phyloP scores from a whole-genome alignment of 2,329 filamentous ascomycete species.

The Torrubiella hemipterigena region DNA sequence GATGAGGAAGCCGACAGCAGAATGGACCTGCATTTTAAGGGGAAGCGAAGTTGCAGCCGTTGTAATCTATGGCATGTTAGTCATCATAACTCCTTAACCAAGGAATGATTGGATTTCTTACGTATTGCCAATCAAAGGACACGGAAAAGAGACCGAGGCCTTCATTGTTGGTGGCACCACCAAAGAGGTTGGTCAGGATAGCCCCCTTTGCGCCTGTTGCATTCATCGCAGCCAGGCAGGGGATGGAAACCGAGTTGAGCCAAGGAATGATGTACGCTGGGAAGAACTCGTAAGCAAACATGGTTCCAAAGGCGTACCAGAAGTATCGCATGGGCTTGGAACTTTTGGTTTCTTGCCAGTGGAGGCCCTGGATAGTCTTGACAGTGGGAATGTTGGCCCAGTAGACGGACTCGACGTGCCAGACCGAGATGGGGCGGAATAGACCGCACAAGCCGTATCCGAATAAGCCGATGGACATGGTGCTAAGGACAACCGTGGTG shows the following conservation, averaged over 20 bases:
- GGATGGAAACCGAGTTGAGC: slow-evolving; percentile 42
- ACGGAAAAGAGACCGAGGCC: slow-evolving; percentile 36
- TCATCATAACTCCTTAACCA: neutral
- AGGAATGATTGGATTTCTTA: slow-evolving; percentile 18
- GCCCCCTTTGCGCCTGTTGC: slow-evolving; percentile 31
- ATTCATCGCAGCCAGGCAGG: slow-evolving; percentile 39
- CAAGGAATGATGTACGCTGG: slow-evolving; percentile 43
- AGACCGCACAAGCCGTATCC: slow-evolving; percentile 42
- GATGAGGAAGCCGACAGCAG: slow-evolving; percentile 29
- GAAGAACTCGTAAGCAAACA: slow-evolving; percentile 39
- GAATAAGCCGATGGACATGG: slow-evolving; percentile 42
- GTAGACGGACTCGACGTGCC: slow-evolving; percentile 44
- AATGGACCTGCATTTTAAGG: slow-evolving; percentile 35
- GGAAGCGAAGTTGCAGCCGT: slow-evolving; percentile 41
- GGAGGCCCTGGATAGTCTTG: slow-evolving; percentile 40
- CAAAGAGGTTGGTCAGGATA: slow-evolving; percentile 35
- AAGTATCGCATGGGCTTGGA: slow-evolving; percentile 39
- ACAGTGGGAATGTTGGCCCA: slow-evolving; percentile 41
- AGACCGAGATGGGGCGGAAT: slow-evolving; percentile 40
- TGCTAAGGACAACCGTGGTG: slow-evolving; percentile 32
- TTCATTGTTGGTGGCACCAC: slow-evolving; percentile 38
- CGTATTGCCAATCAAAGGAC: slow-evolving; percentile 43
- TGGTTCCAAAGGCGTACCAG: slow-evolving; percentile 35
- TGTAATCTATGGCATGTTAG: slow-evolving; percentile 28
- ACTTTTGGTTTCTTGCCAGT: slow-evolving; percentile 37